These are phyloP conservation scores for Nakaseomyces uthaithaninus DNA, from an alignment of 1,139 yeast species.

Conservation along the genomic window DNA sequence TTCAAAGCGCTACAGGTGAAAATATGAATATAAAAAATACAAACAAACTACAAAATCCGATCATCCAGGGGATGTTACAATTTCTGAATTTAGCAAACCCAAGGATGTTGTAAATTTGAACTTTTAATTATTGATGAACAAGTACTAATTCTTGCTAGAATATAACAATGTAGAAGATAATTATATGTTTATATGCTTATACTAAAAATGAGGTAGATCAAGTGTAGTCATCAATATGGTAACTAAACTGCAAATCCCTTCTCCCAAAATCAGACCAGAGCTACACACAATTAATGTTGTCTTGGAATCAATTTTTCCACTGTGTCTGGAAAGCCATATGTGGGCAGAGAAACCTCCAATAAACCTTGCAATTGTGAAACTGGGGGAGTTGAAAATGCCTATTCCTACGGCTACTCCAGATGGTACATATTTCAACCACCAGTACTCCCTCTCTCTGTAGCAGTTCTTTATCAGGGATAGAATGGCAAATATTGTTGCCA, in stretches of 20 bases:
- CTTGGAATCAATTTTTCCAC: constrained; percentile 36
- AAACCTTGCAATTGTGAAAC: constrained; percentile 87
- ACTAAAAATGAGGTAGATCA: constrained; percentile 40
- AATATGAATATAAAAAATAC: no score
- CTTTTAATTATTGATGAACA: no score
- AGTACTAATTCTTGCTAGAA: no score
- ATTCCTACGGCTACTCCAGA: constrained; percentile 96
- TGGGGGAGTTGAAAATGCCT: constrained; percentile 89
- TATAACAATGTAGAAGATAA: no score
- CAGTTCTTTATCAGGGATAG: constrained; percentile 60
- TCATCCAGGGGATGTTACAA: no score
- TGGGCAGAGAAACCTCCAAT: constrained; percentile 76
- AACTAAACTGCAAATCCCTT: constrained; percentile 77
- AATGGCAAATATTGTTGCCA: constrained; percentile 61
- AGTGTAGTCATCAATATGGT: constrained; percentile 71
- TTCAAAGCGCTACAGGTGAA: no score
- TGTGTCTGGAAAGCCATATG: constrained; percentile 43
- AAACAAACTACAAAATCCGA: no score
- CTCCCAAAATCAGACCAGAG: constrained; percentile 89
- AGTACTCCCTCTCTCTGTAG: constrained; percentile 34
- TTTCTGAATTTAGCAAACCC: no score
- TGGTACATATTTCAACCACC: constrained; percentile 48
- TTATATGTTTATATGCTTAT: no score
- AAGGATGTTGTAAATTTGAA: no score
- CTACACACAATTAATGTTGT: constrained; percentile 78